phyloP scores from a whole-genome alignment of 1,139 yeast genomes.

The Geotrichum klebahnii region DNA sequence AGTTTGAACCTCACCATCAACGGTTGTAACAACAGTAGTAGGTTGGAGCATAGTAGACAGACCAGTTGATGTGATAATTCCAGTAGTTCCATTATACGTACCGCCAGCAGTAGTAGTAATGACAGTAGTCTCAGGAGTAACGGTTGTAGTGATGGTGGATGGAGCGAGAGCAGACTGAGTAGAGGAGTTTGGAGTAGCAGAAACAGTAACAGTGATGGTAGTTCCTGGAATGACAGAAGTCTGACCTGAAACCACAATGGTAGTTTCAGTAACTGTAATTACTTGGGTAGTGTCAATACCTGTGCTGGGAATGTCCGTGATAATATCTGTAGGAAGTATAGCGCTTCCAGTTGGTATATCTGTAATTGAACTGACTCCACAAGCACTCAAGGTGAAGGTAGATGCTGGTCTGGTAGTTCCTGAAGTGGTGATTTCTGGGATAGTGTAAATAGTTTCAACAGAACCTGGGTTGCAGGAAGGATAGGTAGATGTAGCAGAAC shows the following conservation, averaged over 20 bases:
- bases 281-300: constrained; percentile 18
- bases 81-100: constrained; percentile 5
- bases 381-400: background rate
- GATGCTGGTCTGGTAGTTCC: constrained; percentile 4
- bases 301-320: constrained; percentile 11
- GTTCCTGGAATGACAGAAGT: constrained; percentile 18
- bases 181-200: constrained; percentile 17
- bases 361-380: background rate
- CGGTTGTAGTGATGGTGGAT: constrained; percentile 14
- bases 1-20: background rate
- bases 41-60: constrained; percentile 3
- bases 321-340: background rate
- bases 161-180: constrained; percentile 16
- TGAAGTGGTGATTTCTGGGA: constrained; percentile 24
- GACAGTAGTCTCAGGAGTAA: constrained; percentile 6
- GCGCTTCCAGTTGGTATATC: background rate
- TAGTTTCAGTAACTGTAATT: constrained; percentile 22
- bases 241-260: constrained; percentile 18
- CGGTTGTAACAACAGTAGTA: constrained; percentile 5
- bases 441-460: constrained; percentile 17
- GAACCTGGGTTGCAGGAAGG: constrained; percentile 11
- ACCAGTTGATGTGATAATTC: background rate
- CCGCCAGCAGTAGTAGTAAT: constrained; percentile 11
- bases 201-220: constrained; percentile 22
- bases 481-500: background rate